Percentiles rank a stretch among this genome's conserved stretches.
Conservation (phyloP, 176 grass and related monocot genomes). For the Avena eriantha region DNA sequence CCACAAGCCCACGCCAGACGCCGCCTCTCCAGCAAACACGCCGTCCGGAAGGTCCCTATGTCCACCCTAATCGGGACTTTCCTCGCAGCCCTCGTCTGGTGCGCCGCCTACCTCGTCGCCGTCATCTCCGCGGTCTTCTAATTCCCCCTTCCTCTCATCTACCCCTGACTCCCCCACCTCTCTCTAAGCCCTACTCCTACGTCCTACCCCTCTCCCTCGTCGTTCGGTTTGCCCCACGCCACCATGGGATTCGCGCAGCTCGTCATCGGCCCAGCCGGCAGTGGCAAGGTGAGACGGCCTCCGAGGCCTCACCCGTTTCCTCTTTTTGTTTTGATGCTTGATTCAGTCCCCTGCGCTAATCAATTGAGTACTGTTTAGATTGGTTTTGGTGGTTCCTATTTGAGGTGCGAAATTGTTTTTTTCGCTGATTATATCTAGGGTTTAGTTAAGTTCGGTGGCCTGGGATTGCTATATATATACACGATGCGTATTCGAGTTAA, state of each 20-base stretch:
- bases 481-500: too few species aligned
- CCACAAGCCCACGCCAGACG: too few species aligned
- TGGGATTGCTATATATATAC: neutral
- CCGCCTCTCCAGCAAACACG: too few species aligned
- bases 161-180: neutral
- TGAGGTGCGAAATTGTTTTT: neutral
- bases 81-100: conserved; percentile 64
- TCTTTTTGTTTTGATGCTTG: neutral
- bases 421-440: neutral
- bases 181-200: conserved; percentile 20
- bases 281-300: conserved; percentile 72
- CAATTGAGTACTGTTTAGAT: neutral
- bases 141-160: neutral
- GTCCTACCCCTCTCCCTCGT: neutral
- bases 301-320: neutral
- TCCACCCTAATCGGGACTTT: conserved; percentile 1
- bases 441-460: neutral
- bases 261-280: conserved; percentile 92
- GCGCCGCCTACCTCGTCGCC: conserved; percentile 61
- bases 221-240: neutral
- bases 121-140: conserved; percentile 51
- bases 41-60: neutral
- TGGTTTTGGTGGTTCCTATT: neutral
- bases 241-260: conserved; percentile 93
- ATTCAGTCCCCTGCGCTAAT: neutral